phyloP scores from a whole-genome alignment of 2,329 filamentous ascomycete genomes.

The Plectosphaerella sp. region DNA sequence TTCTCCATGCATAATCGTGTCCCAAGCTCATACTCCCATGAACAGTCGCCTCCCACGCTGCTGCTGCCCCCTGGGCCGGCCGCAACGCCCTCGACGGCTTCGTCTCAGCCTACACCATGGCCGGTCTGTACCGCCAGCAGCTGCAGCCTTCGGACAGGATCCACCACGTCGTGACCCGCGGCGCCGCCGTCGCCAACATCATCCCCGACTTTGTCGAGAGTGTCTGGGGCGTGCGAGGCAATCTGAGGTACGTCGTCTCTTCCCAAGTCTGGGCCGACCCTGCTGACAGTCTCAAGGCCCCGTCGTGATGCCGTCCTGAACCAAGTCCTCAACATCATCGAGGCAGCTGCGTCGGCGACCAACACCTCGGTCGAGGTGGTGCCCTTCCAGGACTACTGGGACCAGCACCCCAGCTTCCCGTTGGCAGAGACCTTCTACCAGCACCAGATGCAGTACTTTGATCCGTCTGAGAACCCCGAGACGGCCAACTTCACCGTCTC shows the following conservation, averaged over 20 bases:
- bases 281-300: neutral
- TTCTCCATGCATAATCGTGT: neutral
- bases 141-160: constrained; percentile 15
- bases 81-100: constrained; percentile 15
- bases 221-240: constrained; percentile 8
- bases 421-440: constrained; percentile 6
- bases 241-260: neutral
- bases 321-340: constrained; percentile 4
- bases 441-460: constrained; percentile 5
- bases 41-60: constrained; percentile 12
- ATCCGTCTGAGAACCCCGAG: constrained; percentile 4
- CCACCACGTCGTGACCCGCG: constrained; percentile 14
- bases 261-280: neutral
- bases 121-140: constrained; percentile 15
- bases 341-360: constrained; percentile 6
- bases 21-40: neutral
- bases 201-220: constrained; percentile 5
- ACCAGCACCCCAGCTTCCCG: constrained; percentile 8
- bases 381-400: constrained; percentile 11
- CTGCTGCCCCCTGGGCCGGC: constrained; percentile 14
- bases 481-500: constrained; percentile 8
- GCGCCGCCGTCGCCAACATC: constrained; percentile 3
- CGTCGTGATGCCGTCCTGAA: constrained; percentile 6
- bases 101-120: constrained; percentile 12
- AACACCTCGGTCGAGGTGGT: constrained; percentile 7